Evolutionary conservation across 169 alveolate genomes (phyloP).

Genomic region (Plasmodium inui): DNA sequence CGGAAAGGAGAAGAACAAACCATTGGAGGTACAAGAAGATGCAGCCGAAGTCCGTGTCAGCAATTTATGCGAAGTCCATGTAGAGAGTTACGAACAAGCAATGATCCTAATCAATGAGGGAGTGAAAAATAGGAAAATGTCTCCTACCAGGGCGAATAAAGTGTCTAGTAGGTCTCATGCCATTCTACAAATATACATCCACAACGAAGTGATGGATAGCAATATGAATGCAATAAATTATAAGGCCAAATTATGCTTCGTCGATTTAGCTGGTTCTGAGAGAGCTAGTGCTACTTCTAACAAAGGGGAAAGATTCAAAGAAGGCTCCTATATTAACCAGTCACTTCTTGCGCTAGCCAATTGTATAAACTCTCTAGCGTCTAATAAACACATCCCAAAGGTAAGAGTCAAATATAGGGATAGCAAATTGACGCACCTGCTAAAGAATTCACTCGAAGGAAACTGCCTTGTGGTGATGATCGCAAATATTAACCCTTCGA

Average conservation of each 20-base stretch:
- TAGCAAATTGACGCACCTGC: constrained; percentile 95
- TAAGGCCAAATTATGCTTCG: constrained; percentile 91
- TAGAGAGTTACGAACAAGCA: constrained; percentile 85
- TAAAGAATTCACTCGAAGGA: constrained; percentile 94
- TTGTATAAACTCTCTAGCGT: constrained; percentile 96
- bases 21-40: constrained; percentile 87
- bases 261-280: constrained; percentile 98
- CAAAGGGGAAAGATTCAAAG: constrained; percentile 93
- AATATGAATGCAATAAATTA: constrained; percentile 48
- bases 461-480: constrained; percentile 95
- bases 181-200: constrained; percentile 88
- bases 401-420: constrained; percentile 96
- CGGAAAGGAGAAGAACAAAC: constrained; percentile 82
- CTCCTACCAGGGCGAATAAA: constrained; percentile 94
- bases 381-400: constrained; percentile 74
- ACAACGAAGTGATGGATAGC: constrained; percentile 36
- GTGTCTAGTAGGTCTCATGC: constrained; percentile 97
- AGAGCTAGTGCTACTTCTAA: constrained; percentile 95
- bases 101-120: constrained; percentile 93
- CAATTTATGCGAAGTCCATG: constrained; percentile 82
- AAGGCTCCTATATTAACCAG: constrained; percentile 96
- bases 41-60: constrained; percentile 83
- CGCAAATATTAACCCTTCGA: constrained; percentile 93
- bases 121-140: constrained; percentile 94
- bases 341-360: constrained; percentile 97